A percentile compares a stretch with the other conserved stretches of the same genome.
phyloP scores from a whole-genome alignment of 129 eudicot species.

The Silybum marianum region DNA sequence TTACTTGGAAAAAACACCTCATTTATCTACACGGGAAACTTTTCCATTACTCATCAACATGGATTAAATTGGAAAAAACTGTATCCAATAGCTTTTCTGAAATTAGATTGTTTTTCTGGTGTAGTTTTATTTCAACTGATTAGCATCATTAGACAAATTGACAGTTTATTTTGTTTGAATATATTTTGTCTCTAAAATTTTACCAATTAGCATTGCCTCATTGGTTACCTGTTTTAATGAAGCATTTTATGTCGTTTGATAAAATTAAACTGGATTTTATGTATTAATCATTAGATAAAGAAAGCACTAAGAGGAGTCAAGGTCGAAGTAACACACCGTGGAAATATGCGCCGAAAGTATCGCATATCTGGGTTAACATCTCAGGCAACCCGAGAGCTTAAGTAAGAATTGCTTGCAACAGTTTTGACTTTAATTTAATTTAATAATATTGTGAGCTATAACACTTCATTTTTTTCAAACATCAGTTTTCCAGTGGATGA shows the following conservation, averaged over 20 bases:
- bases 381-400: conserved; percentile 89
- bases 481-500: conserved; percentile 91
- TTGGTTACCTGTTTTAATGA: neutral
- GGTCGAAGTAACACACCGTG: conserved; percentile 96
- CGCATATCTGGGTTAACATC: conserved; percentile 81
- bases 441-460: neutral
- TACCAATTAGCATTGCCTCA: neutral
- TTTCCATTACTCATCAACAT: neutral
- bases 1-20: neutral
- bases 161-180: neutral
- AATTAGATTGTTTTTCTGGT: neutral
- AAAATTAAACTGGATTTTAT: neutral
- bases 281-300: conserved; percentile 46
- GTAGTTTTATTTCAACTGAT: neutral
- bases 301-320: conserved; percentile 94
- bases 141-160: neutral
- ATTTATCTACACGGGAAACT: neutral
- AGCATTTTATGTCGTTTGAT: neutral
- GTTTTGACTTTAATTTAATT: neutral
- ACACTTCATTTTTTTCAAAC: neutral
- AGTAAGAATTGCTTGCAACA: conserved; percentile 44
- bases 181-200: neutral
- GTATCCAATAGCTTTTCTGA: neutral
- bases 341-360: conserved; percentile 78
- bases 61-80: neutral